These are phyloP conservation scores for Brasilioporus rufonigricans DNA, from an alignment of 768 basidiomycete genomes.

Conservation along the genomic window DNA sequence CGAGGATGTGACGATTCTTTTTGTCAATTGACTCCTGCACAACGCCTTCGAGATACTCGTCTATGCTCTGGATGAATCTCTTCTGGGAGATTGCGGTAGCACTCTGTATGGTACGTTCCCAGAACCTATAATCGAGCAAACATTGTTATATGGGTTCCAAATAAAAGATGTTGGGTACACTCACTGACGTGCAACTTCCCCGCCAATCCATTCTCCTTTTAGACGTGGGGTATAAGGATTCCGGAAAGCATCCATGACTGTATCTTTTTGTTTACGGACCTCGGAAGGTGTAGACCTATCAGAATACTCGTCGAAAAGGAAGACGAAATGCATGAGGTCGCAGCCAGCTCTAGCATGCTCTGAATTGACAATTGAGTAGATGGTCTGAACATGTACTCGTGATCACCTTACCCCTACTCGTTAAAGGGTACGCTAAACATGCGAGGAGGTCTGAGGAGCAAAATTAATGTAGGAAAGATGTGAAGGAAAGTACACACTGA, in stretches of 20 bases:
- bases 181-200: constrained; percentile 19
- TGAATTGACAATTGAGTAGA: not conserved
- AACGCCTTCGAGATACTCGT: constrained; percentile 37
- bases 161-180: not conserved
- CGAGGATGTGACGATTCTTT: constrained; percentile 29
- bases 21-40: constrained; percentile 44
- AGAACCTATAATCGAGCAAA: constrained; percentile 10
- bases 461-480: not conserved
- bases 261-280: constrained; percentile 26
- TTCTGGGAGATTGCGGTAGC: constrained; percentile 8
- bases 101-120: constrained; percentile 6
- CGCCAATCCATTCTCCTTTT: constrained; percentile 17
- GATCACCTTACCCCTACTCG: constrained; percentile 10
- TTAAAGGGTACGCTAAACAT: not conserved
- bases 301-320: constrained; percentile 50
- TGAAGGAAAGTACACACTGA: not conserved
- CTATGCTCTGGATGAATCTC: constrained; percentile 39
- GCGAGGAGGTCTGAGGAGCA: not conserved
- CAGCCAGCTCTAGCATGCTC: constrained; percentile 36
- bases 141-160: not conserved
- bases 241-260: constrained; percentile 21
- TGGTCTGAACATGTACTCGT: too few species aligned
- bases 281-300: constrained; percentile 36
- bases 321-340: constrained; percentile 52
- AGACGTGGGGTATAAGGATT: constrained; percentile 12